These are phyloP conservation scores for Aspergillus sp. DNA, from an alignment of 2,329 filamentous ascomycete species.

Conservation along the genomic window DNA sequence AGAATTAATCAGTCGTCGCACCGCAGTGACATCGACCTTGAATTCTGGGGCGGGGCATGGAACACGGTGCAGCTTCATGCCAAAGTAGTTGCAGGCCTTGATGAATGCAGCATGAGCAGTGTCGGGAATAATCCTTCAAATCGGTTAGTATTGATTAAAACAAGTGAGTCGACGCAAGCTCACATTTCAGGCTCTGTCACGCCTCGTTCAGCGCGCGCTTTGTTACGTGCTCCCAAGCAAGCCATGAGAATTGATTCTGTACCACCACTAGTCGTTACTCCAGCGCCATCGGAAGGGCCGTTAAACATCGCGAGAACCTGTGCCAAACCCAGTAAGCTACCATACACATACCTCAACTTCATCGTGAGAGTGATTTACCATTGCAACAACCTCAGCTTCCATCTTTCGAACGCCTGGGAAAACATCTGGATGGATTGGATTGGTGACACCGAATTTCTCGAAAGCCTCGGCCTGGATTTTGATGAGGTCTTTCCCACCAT, in stretches of 20 bases:
- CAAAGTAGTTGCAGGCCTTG: conserved; percentile 94
- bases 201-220: conserved; percentile 79
- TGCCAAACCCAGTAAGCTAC: conserved; percentile 8
- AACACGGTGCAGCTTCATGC: conserved; percentile 90
- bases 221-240: conserved; percentile 84
- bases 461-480: conserved; percentile 90
- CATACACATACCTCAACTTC: neutral
- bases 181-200: conserved; percentile 94
- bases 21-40: conserved; percentile 76
- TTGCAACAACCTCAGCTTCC: conserved; percentile 96
- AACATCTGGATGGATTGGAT: conserved; percentile 96
- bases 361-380: conserved; percentile 60
- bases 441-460: conserved; percentile 89
- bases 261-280: conserved; percentile 87
- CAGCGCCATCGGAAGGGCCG: conserved; percentile 78
- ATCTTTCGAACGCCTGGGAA: conserved; percentile 98
- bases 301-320: conserved; percentile 77
- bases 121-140: conserved; percentile 77
- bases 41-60: conserved; percentile 80
- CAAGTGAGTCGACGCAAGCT: conserved; percentile 30
- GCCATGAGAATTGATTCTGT: conserved; percentile 98
- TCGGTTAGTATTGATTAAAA: conserved; percentile 18
- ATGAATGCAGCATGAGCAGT: conserved; percentile 96
- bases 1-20: conserved; percentile 83
- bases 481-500: conserved; percentile 80